phyloP scores from a whole-genome alignment of 1,284 basidiomycete genomes.

The Irpex sp. region DNA sequence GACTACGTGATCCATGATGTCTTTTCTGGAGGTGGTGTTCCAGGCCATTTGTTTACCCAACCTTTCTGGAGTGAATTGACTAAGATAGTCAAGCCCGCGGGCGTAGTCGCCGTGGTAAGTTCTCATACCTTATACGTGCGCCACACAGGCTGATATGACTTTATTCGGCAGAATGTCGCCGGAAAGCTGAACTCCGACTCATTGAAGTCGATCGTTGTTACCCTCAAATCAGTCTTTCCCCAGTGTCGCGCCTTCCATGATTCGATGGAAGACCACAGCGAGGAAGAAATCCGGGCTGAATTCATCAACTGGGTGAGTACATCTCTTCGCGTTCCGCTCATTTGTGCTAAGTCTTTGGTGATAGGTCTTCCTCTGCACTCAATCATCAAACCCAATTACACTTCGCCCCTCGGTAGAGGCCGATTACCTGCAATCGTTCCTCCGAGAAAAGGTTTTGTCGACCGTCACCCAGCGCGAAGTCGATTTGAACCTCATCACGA shows the following conservation, averaged over 20 bases:
- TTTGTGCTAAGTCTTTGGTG: slow-evolving; percentile 4
- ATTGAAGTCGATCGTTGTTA: slow-evolving; percentile 64
- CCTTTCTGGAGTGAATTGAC: slow-evolving; percentile 81
- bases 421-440: slow-evolving; percentile 65
- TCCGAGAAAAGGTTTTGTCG: slow-evolving; percentile 51
- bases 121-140: background rate
- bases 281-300: slow-evolving; percentile 46
- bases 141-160: too few relatives aligned
- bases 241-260: slow-evolving; percentile 85
- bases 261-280: slow-evolving; percentile 37
- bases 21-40: slow-evolving; percentile 87
- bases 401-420: slow-evolving; percentile 56
- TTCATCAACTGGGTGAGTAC: slow-evolving; percentile 73
- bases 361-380: slow-evolving; percentile 78
- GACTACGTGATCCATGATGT: slow-evolving; percentile 88
- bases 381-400: slow-evolving; percentile 50
- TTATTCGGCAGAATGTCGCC: slow-evolving; percentile 58
- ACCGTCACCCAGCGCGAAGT: slow-evolving; percentile 49
- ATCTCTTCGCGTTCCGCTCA: background rate
- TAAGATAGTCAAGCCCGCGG: slow-evolving; percentile 62
- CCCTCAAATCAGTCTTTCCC: slow-evolving; percentile 63
- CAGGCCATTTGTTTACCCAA: slow-evolving; percentile 75
- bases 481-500: slow-evolving; percentile 43
- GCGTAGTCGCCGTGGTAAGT: slow-evolving; percentile 77
- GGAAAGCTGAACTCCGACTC: slow-evolving; percentile 64